phyloP scores from a whole-genome alignment of 2,329 filamentous ascomycete species.

The Cercospora berteroae region DNA sequence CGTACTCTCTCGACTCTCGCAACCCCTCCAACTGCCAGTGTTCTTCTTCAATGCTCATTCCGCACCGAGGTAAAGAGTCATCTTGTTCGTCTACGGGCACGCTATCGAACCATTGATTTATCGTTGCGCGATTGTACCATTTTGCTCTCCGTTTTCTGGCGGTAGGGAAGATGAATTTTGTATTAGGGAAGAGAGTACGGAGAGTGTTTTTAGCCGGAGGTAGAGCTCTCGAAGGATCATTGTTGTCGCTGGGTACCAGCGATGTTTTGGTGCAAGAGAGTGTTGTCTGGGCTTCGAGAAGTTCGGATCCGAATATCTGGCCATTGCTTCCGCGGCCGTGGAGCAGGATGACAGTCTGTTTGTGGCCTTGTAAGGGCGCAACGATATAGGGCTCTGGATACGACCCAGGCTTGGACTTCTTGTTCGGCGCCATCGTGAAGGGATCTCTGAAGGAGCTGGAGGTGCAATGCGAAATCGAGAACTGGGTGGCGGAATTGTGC shows the following conservation, averaged over 20 bases:
- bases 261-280: background rate
- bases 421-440: background rate
- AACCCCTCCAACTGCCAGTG: slow-evolving; percentile 49
- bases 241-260: too few relatives aligned
- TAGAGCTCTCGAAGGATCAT: background rate
- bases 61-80: slow-evolving; percentile 25
- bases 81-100: slow-evolving; percentile 32
- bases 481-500: too few relatives aligned
- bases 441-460: too few relatives aligned
- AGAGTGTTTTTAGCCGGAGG: slow-evolving; percentile 31
- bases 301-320: slow-evolving; percentile 39
- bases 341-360: slow-evolving; percentile 17
- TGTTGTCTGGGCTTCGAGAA: slow-evolving; percentile 35
- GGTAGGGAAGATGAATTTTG: slow-evolving; percentile 55
- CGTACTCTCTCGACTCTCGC: slow-evolving; percentile 41
- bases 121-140: slow-evolving; percentile 43
- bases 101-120: slow-evolving; percentile 56
- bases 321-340: slow-evolving; percentile 17
- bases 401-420: background rate
- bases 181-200: slow-evolving; percentile 39
- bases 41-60: slow-evolving; percentile 35
- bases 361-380: background rate
- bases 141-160: slow-evolving; percentile 47
- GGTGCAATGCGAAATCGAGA: too few relatives aligned
- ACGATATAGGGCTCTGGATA: background rate